phyloP scores from a whole-genome alignment of 164 flowering plant genomes.

The Nymphaea thermarum region DNA sequence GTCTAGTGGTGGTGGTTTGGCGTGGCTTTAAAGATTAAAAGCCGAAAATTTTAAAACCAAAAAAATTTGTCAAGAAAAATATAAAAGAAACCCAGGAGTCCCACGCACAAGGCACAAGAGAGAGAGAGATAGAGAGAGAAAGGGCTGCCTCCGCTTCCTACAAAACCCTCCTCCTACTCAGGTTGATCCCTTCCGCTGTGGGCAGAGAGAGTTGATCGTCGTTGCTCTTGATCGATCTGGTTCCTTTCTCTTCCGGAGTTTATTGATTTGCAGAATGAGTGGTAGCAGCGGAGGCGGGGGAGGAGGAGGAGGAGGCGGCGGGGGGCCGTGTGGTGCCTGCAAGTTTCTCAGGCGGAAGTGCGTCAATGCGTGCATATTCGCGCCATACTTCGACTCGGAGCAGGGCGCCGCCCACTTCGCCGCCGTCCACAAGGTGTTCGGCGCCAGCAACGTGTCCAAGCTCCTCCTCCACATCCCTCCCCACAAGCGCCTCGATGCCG shows the following conservation, averaged over 20 bases:
- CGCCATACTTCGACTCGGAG: constrained; percentile 90
- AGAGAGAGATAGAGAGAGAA: not conserved
- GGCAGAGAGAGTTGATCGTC: not conserved
- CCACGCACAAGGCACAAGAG: not conserved
- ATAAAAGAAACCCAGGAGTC: constrained; percentile 1
- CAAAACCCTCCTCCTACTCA: not conserved
- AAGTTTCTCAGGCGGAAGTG: constrained; percentile 88
- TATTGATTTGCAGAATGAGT: constrained; percentile 25
- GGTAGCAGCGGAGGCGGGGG: constrained; percentile 20
- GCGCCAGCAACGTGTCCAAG: constrained; percentile 93
- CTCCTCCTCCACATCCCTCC: constrained; percentile 64
- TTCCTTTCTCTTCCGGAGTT: not conserved
- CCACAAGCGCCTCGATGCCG: constrained; percentile 74
- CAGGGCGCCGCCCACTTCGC: constrained; percentile 94
- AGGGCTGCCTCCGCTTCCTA: not conserved
- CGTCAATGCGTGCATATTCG: constrained; percentile 76
- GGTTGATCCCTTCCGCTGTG: too few relatives aligned
- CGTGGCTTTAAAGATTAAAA: constrained; percentile 60
- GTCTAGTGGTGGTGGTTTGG: constrained; percentile 34
- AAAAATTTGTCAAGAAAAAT: not conserved
- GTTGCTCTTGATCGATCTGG: not conserved
- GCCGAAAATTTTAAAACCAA: constrained; percentile 6
- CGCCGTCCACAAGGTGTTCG: constrained; percentile 93
- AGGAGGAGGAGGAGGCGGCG: constrained; percentile 26
- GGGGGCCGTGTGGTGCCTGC: constrained; percentile 96